These are phyloP conservation scores for Apophysomyces trapeziformis DNA, from an alignment of 371 early-diverging fungal species.

Conservation along the genomic window DNA sequence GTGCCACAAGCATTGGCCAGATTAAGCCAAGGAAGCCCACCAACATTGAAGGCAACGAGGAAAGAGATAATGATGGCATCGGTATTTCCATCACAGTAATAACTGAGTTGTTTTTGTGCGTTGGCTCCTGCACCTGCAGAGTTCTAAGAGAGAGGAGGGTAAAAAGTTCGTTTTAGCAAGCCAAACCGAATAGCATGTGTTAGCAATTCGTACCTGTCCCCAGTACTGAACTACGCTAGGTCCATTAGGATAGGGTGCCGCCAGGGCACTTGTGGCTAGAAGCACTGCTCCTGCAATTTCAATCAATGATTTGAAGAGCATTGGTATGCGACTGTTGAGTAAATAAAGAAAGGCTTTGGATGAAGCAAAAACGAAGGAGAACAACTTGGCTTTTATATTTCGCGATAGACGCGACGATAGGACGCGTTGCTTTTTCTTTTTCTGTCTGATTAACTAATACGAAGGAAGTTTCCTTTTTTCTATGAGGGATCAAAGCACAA, in stretches of 20 bases:
- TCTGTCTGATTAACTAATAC: conserved; percentile 6
- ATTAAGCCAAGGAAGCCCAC: conserved; percentile 23
- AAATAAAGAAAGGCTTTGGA: conserved; percentile 10
- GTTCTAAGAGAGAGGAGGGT: conserved; percentile 12
- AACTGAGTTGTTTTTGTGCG: conserved; percentile 20
- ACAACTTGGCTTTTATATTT: not conserved
- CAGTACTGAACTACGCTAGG: conserved; percentile 19
- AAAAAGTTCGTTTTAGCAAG: not conserved
- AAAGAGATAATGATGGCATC: conserved; percentile 32
- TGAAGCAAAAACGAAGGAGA: not conserved
- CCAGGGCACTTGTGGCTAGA: not conserved
- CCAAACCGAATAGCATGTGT: not conserved
- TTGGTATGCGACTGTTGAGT: not conserved
- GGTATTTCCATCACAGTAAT: conserved; percentile 27
- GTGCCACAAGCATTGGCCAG: conserved; percentile 31
- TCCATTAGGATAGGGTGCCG: conserved; percentile 14
- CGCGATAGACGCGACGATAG: too few species aligned
- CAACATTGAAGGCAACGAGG: conserved; percentile 23
- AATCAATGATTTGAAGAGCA: conserved; percentile 3
- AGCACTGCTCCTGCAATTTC: conserved; percentile 11
- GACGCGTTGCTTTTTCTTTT: not conserved
- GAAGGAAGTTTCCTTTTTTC: conserved; percentile 7
- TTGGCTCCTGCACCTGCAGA: conserved; percentile 15
- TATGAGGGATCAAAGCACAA: not conserved
- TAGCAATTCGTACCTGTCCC: conserved; percentile 20